Evolutionary conservation across 1,139 yeast species (phyloP), one percentile per base, ranked within the genome.

Genomic region (Debaryomycetaceae sp.): DNA sequence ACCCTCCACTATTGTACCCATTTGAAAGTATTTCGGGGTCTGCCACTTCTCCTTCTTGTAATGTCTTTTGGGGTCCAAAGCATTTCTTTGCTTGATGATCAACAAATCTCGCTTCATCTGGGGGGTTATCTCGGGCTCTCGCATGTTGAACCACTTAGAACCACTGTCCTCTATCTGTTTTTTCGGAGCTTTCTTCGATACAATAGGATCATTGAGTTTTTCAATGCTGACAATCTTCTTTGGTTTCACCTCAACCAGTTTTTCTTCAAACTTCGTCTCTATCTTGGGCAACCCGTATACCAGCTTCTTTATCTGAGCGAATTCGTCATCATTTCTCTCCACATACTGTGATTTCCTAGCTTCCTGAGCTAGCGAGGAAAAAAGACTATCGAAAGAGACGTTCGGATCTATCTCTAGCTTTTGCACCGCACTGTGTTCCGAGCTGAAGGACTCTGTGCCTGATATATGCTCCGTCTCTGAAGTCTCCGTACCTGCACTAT

Each of bases 41-140:
- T 76, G 77, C 85, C 95, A 87, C 50, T 83, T 85, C 47, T 87
- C 95, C 63, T 88, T 88, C 66, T 87, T 89, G 67, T 93, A 93
- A 66, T 90, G 97, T 57, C 98, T 80, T 66, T 93, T 93, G 5
- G 98, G 98, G 60, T 93, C 99, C 51, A 93, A 75, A 17, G 93
- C 97, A 50, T 86, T 84, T 66, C 99, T 82, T 71, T 91, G 88
- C 58, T 88, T 85, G 46, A 93, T 74, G 31, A 93, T 69, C 59
- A 82, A 74, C 55, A 95, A 64, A 63, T 93, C 98, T 48, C 96
- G 75, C 58, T 85, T 87, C 31, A 87, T 62, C 40, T 76, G 78
- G 1, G 85, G 81, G 0, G 96, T 87, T 52, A 90, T 66, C 55
- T 88, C 96, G 2, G 87, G 84, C 51, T 82, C 84, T 39, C 88